Percentiles rank a stretch among this genome's conserved stretches.
Conservation (phyloP, 2,329 filamentous ascomycete species). For the Ascochyta fabae region DNA sequence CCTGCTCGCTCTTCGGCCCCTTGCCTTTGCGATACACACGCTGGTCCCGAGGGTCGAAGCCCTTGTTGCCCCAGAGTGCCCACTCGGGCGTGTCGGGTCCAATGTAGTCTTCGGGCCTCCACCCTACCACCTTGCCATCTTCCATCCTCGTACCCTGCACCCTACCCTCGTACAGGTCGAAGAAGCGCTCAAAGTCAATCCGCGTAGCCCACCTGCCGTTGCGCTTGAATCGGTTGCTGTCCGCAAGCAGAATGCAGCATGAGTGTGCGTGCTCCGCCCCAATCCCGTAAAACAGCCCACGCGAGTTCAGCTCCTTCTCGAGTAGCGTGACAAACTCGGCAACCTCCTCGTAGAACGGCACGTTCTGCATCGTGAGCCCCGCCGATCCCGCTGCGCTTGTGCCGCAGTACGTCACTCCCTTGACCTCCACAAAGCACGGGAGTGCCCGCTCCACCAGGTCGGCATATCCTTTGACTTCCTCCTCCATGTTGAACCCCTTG, state of each 20-base stretch:
- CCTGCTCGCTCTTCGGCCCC: slow-evolving; percentile 49
- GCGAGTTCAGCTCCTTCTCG: slow-evolving; percentile 68
- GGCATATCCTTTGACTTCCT: slow-evolving; percentile 89
- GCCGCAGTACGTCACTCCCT: slow-evolving; percentile 96
- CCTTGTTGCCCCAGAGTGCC: slow-evolving; percentile 93
- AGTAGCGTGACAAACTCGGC: slow-evolving; percentile 80
- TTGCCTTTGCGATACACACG: slow-evolving; percentile 87
- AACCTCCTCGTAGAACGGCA: slow-evolving; percentile 93
- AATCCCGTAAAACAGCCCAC: slow-evolving; percentile 84
- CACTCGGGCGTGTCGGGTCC: slow-evolving; percentile 84
- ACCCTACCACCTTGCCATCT: slow-evolving; percentile 61
- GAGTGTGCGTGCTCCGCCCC: slow-evolving; percentile 94
- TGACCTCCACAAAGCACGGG: slow-evolving; percentile 93
- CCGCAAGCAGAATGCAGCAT: slow-evolving; percentile 88
- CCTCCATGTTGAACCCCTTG: slow-evolving; percentile 97
- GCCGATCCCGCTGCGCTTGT: slow-evolving; percentile 84
- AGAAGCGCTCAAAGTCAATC: slow-evolving; percentile 91
- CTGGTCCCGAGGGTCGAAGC: slow-evolving; percentile 89
- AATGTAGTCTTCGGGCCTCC: slow-evolving; percentile 90
- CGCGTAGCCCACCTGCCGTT: slow-evolving; percentile 86
- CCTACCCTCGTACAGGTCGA: slow-evolving; percentile 74
- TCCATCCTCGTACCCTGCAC: slow-evolving; percentile 49
- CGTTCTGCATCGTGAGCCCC: slow-evolving; percentile 94
- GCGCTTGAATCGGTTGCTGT: slow-evolving; percentile 73
- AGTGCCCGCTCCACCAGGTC: slow-evolving; percentile 84